Conservation (phyloP, 495 filamentous ascomycete species). For the Penicillium riverlandense region DNA sequence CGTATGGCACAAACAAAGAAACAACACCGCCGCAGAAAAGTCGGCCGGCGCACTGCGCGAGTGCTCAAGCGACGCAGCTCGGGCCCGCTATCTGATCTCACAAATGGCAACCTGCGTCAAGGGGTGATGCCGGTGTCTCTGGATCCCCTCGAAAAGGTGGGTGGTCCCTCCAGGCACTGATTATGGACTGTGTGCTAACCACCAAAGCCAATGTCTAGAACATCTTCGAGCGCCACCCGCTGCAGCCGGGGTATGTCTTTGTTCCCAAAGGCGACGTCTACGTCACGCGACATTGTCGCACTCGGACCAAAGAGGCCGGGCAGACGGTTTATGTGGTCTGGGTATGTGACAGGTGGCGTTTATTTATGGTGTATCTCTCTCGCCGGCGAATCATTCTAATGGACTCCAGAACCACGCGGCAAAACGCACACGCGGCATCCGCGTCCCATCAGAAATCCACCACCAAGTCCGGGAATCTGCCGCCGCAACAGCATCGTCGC, state of each 20-base stretch:
- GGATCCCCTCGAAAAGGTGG: constrained; percentile 17
- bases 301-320: constrained; percentile 33
- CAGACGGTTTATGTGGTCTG: constrained; percentile 37
- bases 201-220: constrained; percentile 13
- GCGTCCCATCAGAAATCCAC: constrained; percentile 37
- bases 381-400: neutral
- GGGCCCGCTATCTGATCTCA: neutral
- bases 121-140: constrained; percentile 6
- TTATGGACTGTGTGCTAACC: no score
- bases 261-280: constrained; percentile 46
- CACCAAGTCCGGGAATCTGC: constrained; percentile 20
- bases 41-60: neutral
- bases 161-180: neutral
- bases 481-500: constrained; percentile 27
- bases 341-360: constrained; percentile 14
- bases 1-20: neutral
- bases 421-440: constrained; percentile 34
- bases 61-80: neutral
- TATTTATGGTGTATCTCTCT: neutral
- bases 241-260: constrained; percentile 35
- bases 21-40: constrained; percentile 3
- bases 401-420: constrained; percentile 19
- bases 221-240: constrained; percentile 14
- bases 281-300: constrained; percentile 42
- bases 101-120: constrained; percentile 1